Base-by-base conservation (phyloP, 2,329 filamentous ascomycete genomes). In the Sarocladium strictum region DNA sequence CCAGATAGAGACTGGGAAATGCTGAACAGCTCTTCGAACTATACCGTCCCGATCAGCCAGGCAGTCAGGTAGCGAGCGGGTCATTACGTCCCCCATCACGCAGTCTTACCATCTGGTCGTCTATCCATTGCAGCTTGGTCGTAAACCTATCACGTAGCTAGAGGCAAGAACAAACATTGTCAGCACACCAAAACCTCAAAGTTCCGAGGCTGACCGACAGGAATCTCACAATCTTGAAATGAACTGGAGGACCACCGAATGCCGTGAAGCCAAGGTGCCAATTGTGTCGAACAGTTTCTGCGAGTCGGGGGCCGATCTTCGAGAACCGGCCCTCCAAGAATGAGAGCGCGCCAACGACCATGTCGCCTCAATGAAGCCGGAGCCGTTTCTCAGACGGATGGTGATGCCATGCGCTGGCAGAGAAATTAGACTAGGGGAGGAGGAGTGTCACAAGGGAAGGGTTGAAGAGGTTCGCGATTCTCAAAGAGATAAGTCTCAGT, bases 1-100 rank as follows among this genome's bases (percentile, higher is more conserved):
- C 86, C 86, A 0, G 82, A 83, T 2, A 89, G 72, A 1, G 83
- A 82, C 68, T 90, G 86, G 17, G 78, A 81, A 45, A 90, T 69
- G 24, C 82, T 84, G 65, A 90, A 90, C 0, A 90, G 75, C 62
- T 90, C 86, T 65, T 87, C 83, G 66, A 85, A 89, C 82, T 86
- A 45, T 19, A 4, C 3, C 17, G n/a, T 38, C 15, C 24, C 29
- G 19, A 49, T 49, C 17, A 49, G 43, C 26, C 12, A 49, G 29
- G 7, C 12, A 12, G 12, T 12, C 7, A 32, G 29, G 7, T 12
- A 32, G 12, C 29, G n/a, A 32, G 6, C 12, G 29, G 29, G 29
- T 32, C 23, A 49, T 17, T n/a, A n/a, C n/a, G n/a, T n/a, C n/a
- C n/a, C 11, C 17, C 29, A 35, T 15, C 2, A 21, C 17, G 7